These are phyloP conservation scores for Cryptococcus hybrid DNA, from an alignment of 1,284 basidiomycete species.

Conservation along the genomic window DNA sequence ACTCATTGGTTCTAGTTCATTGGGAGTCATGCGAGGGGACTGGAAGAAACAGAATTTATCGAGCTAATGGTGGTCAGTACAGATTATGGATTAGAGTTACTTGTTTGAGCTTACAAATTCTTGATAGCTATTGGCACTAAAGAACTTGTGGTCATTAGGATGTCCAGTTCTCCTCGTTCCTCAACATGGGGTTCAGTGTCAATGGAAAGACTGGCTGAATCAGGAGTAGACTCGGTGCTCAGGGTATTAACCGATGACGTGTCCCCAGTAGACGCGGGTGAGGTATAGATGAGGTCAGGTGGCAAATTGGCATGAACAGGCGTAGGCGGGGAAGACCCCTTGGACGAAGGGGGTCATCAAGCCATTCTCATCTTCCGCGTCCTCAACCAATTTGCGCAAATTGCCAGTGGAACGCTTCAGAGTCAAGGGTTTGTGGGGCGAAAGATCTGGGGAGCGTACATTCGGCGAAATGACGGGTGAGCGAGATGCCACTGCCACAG, in stretches of 20 bases:
- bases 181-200: conserved; percentile 19
- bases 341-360: conserved; percentile 45
- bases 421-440: conserved; percentile 13
- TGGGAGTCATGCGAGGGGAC: conserved; percentile 32
- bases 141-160: conserved; percentile 23
- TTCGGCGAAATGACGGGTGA: conserved; percentile 22
- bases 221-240: conserved; percentile 23
- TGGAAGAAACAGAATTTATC: conserved; percentile 52
- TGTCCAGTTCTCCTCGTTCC: conserved; percentile 21
- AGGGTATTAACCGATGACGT: conserved; percentile 38
- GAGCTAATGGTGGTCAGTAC: conserved; percentile 24
- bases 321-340: conserved; percentile 45
- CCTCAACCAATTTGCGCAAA: conserved; percentile 20
- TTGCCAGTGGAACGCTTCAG: conserved; percentile 36
- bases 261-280: conserved; percentile 40
- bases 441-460: neutral
- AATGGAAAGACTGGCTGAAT: conserved; percentile 22
- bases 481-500: conserved; percentile 27
- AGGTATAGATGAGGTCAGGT: conserved; percentile 22
- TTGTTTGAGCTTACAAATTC: conserved; percentile 40
- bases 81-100: neutral
- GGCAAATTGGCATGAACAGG: conserved; percentile 18
- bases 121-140: conserved; percentile 36
- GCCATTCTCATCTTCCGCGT: conserved; percentile 19
- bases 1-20: conserved; percentile 16